Base-by-base conservation (phyloP, 495 filamentous ascomycete genomes). In the Aspergillus ellipticus region DNA sequence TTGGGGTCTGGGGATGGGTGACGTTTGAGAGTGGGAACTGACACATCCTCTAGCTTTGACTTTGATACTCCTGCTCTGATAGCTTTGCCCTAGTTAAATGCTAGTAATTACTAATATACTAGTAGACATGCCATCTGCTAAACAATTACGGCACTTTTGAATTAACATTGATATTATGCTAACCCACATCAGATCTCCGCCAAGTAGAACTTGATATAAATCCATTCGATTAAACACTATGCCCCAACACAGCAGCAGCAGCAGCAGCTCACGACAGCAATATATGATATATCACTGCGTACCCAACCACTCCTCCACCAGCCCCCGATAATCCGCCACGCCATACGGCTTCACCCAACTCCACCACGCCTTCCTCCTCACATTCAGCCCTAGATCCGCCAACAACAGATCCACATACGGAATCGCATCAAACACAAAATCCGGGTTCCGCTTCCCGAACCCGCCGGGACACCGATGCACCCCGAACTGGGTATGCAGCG, bases 351-450 rank as follows among this genome's bases (percentile, higher is more conserved):
- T 66, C 55, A 80, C 70, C 49, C 80, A 74, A 57, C 82, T 71
- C 66, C 75, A 28, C 9, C 68, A 66, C 2, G 60, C 47, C 59
- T 84, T 85, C 21, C 82, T 64, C 49, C 59, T 58, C 4, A 47
- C 48, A 6, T 64, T 41, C 24, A 87, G 62, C 11, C 88, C 88
- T 48, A 94, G 54, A 63, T 93, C 89, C 1, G 69, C 63, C 51
- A 90, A 62, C 69, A 92, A 58, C 58, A 89, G 57, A 69, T 93
- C 90, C 3, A 91, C 65, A 62, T 92, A 95, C n/a, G 89, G 85
- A 42, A 92, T 58, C 2, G 78, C 80, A 66, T 94, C 89, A 62
- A 90, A 92, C 47, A 88, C 84, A 54, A 90, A 82, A 61, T 90
- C 88, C 0, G 86, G 85, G 55, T 82, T 83, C 54, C 81, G 77